Conservation (phyloP, 805 yeast species). For the Metschnikowia henanensis region DNA sequence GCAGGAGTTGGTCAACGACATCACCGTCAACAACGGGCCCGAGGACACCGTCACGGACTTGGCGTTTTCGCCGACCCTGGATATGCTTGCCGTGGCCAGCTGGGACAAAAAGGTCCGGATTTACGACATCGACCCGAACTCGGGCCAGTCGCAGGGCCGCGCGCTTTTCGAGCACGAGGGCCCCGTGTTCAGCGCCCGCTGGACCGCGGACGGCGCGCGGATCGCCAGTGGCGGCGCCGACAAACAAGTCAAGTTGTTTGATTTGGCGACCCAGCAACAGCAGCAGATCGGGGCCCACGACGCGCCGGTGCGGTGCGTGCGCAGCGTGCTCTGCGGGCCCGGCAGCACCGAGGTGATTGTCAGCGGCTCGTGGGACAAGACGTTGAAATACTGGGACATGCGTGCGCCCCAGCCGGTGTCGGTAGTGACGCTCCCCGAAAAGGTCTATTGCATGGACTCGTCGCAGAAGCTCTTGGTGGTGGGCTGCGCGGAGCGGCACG, state of each 20-base stretch:
- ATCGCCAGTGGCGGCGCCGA: slow-evolving; percentile 91
- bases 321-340: slow-evolving; percentile 85
- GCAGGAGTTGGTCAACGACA: slow-evolving; percentile 68
- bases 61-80: slow-evolving; percentile 84
- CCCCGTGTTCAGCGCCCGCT: slow-evolving; percentile 79
- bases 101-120: slow-evolving; percentile 97
- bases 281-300: slow-evolving; percentile 87
- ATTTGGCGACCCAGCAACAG: slow-evolving; percentile 76
- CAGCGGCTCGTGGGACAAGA: slow-evolving; percentile 96
- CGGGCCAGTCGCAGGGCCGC: slow-evolving; percentile 82
- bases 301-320: slow-evolving; percentile 70
- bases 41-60: slow-evolving; percentile 87
- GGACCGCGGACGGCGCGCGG: slow-evolving; percentile 86
- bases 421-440: slow-evolving; percentile 81
- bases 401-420: slow-evolving; percentile 81
- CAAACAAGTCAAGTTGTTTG: slow-evolving; percentile 81
- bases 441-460: slow-evolving; percentile 88
- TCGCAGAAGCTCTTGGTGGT: slow-evolving; percentile 81
- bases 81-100: slow-evolving; percentile 75
- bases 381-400: slow-evolving; percentile 92
- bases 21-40: slow-evolving; percentile 75
- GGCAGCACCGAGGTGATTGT: slow-evolving; percentile 79
- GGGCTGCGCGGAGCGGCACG: slow-evolving; percentile 91
- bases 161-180: slow-evolving; percentile 89
- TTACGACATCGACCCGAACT: slow-evolving; percentile 73